These are phyloP conservation scores for Kwoniella botswanensis DNA, from an alignment of 768 basidiomycete species.

Conservation along the genomic window DNA sequence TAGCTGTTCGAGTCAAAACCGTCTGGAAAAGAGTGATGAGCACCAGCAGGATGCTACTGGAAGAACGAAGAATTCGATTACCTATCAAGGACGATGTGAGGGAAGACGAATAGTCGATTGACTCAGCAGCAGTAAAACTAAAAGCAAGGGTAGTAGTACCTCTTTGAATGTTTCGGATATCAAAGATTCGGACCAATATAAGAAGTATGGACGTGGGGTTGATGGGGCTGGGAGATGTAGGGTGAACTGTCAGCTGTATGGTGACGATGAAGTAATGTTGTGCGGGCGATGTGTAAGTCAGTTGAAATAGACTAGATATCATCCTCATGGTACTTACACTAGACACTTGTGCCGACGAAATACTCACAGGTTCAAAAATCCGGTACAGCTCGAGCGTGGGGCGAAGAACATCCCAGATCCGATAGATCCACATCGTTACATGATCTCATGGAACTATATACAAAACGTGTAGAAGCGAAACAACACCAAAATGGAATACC, in stretches of 20 bases:
- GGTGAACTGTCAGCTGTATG: neutral
- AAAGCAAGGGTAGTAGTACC: too few relatives aligned
- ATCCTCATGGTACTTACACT: too few relatives aligned
- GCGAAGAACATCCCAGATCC: too few relatives aligned
- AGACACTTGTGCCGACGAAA: neutral
- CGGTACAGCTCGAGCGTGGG: too few relatives aligned
- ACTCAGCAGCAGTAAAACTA: too few relatives aligned
- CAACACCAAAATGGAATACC: neutral
- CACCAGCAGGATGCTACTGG: neutral
- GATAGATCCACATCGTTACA: neutral
- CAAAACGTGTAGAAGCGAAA: neutral
- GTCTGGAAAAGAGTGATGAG: neutral
- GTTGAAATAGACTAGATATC: neutral
- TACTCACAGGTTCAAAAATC: neutral
- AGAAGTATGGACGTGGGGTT: neutral
- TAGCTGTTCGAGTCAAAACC: neutral
- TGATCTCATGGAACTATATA: neutral
- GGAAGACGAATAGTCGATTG: neutral
- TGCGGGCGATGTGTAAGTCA: neutral
- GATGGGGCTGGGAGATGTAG: neutral
- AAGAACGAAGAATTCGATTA: neutral
- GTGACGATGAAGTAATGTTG: neutral
- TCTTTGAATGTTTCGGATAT: too few relatives aligned
- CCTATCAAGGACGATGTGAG: neutral
- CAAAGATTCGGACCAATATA: neutral